phyloP scores from a whole-genome alignment of 805 yeast species.

The Candida germanica region DNA sequence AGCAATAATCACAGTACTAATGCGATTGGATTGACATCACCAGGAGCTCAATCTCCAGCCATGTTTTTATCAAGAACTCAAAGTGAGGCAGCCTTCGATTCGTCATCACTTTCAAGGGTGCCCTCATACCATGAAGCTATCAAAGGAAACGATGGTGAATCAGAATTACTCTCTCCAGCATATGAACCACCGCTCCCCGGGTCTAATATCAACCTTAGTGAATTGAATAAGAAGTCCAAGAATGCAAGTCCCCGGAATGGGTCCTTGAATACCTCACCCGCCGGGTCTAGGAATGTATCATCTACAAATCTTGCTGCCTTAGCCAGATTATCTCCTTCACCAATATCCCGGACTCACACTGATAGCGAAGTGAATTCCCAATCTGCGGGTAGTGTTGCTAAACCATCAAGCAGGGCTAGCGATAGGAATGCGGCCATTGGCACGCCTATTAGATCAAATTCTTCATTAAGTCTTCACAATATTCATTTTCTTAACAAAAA shows the following conservation, averaged over 20 bases:
- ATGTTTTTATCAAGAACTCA: conserved; percentile 57
- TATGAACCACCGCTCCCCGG: conserved; percentile 55
- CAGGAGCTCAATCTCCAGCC: conserved; percentile 52
- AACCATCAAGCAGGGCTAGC: conserved; percentile 30
- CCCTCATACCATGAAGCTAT: conserved; percentile 86
- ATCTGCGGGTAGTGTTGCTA: conserved; percentile 11
- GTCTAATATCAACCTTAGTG: conserved; percentile 33
- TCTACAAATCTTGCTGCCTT: conserved; percentile 23
- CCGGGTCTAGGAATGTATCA: conserved; percentile 36
- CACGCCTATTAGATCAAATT: conserved; percentile 12
- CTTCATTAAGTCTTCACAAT: conserved; percentile 18
- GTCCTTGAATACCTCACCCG: conserved; percentile 38
- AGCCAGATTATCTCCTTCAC: conserved; percentile 5
- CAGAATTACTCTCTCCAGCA: conserved; percentile 55
- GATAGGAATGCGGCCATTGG: conserved; percentile 25
- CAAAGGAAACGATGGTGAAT: conserved; percentile 39
- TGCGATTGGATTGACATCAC: conserved; percentile 17
- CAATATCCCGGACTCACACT: not conserved
- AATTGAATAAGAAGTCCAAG: conserved; percentile 28
- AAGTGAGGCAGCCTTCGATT: conserved; percentile 34
- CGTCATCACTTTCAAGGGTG: conserved; percentile 54
- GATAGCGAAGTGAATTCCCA: not conserved
- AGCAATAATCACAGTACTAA: conserved; percentile 2
- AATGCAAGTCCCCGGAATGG: conserved; percentile 7
- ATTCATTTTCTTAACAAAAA: conserved; percentile 32